These are phyloP conservation scores for Coemansia sp. DNA, from an alignment of 192 early-diverging fungal species.

Conservation along the genomic window DNA sequence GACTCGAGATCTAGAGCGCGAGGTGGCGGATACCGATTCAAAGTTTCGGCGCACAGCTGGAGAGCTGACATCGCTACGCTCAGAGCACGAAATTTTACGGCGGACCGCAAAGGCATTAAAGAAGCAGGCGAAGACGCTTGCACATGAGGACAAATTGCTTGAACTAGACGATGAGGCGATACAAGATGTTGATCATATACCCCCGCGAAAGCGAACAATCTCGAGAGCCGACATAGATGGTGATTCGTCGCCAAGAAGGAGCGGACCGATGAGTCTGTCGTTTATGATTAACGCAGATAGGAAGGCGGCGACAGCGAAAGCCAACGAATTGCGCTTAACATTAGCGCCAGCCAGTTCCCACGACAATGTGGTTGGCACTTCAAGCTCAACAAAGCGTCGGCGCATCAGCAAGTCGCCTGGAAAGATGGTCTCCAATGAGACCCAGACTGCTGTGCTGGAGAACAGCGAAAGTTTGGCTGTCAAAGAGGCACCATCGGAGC, in stretches of 20 bases:
- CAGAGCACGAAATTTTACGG: conserved; percentile 25
- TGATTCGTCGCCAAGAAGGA: background rate
- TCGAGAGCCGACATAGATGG: background rate
- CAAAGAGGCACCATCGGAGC: conserved; percentile 4
- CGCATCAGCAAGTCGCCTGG: background rate
- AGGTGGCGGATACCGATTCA: conserved; percentile 28
- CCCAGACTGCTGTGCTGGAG: background rate
- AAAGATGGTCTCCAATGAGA: background rate
- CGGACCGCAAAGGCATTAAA: conserved; percentile 8
- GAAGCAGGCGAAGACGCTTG: background rate
- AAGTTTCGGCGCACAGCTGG: conserved; percentile 22
- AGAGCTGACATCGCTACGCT: conserved; percentile 28
- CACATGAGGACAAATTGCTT: background rate
- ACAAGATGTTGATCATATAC: background rate
- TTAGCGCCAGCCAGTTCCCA: background rate
- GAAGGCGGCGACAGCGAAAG: background rate
- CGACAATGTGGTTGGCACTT: background rate
- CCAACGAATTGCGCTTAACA: background rate
- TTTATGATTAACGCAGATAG: conserved; percentile 42
- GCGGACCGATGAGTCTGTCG: conserved; percentile 34
- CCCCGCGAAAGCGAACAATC: conserved; percentile 32
- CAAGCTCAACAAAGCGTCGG: background rate
- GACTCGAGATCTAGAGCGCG: conserved; percentile 43
- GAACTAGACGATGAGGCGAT: background rate
- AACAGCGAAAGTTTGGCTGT: background rate